These are phyloP conservation scores for Metarhizium rileyi DNA, from an alignment of 2,329 filamentous ascomycete species.

Conservation along the genomic window DNA sequence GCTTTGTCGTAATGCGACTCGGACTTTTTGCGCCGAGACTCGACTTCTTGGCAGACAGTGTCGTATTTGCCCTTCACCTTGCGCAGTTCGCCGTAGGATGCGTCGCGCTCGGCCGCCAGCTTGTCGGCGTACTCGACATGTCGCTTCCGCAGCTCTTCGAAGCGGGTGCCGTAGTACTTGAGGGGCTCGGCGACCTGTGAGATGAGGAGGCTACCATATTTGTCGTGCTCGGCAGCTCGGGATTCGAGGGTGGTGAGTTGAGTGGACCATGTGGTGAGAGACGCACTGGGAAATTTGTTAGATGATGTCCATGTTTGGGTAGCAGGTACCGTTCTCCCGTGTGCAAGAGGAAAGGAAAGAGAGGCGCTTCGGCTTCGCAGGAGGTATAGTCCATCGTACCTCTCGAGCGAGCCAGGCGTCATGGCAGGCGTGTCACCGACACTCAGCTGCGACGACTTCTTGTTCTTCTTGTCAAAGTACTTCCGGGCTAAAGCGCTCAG, in stretches of 20 bases:
- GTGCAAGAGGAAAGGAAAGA: too few relatives aligned
- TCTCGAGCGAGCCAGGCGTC: conserved; percentile 92
- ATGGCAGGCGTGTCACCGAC: conserved; percentile 88
- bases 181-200: conserved; percentile 78
- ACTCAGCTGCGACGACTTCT: conserved; percentile 76
- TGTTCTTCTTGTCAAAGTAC: conserved; percentile 94
- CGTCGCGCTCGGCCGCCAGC: conserved; percentile 80
- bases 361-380: too few relatives aligned
- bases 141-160: conserved; percentile 86
- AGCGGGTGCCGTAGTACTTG: conserved; percentile 61
- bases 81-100: conserved; percentile 71
- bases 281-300: conserved; percentile 51
- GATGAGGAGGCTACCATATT: conserved; percentile 69
- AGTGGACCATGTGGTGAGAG: conserved; percentile 92
- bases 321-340: too few relatives aligned
- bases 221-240: conserved; percentile 80
- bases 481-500: conserved; percentile 83
- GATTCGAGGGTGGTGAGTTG: conserved; percentile 85
- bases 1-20: conserved; percentile 90
- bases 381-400: conserved; percentile 38
- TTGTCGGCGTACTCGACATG: conserved; percentile 84
- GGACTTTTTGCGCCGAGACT: conserved; percentile 87
- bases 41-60: conserved; percentile 83
- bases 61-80: conserved; percentile 95
- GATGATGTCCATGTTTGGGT: conserved; percentile 12